These are phyloP conservation scores for Penicillium egyptiacum DNA, from an alignment of 495 filamentous ascomycete genomes.

Conservation along the genomic window DNA sequence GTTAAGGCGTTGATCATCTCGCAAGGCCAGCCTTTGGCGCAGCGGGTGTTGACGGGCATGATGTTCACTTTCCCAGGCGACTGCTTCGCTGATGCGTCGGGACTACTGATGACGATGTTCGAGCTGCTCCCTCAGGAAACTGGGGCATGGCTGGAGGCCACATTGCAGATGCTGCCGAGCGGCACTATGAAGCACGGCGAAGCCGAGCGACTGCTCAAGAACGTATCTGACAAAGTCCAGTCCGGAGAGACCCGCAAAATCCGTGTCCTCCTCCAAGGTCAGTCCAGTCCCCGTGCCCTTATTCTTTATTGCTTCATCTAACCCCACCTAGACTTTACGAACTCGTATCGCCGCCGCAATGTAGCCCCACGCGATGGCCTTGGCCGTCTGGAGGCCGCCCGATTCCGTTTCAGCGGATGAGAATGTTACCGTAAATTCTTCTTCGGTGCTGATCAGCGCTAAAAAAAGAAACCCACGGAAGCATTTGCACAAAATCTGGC, in stretches of 20 bases:
- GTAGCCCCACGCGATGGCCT: slow-evolving; percentile 91
- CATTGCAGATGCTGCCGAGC: slow-evolving; percentile 76
- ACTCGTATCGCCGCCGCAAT: slow-evolving; percentile 86
- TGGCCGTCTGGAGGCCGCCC: slow-evolving; percentile 76
- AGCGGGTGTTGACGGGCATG: slow-evolving; percentile 90
- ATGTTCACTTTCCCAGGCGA: slow-evolving; percentile 97
- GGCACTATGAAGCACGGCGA: slow-evolving; percentile 72
- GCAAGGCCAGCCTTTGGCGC: slow-evolving; percentile 76
- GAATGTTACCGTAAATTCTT: slow-evolving; percentile 25
- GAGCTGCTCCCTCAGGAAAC: slow-evolving; percentile 79
- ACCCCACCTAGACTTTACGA: slow-evolving; percentile 73
- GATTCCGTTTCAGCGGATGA: slow-evolving; percentile 78
- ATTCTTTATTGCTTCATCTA: slow-evolving; percentile 5
- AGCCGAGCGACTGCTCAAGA: slow-evolving; percentile 62
- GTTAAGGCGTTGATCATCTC: slow-evolving; percentile 69
- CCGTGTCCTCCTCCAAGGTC: slow-evolving; percentile 75
- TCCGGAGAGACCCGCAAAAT: slow-evolving; percentile 78
- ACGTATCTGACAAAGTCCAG: slow-evolving; percentile 66
- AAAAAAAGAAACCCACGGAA: slow-evolving; percentile 20
- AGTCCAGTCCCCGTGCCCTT: slow-evolving; percentile 7
- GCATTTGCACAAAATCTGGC: slow-evolving; percentile 29
- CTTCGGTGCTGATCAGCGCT: slow-evolving; percentile 13
- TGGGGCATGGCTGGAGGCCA: slow-evolving; percentile 74
- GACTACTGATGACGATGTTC: slow-evolving; percentile 85
- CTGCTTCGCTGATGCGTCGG: slow-evolving; percentile 90